Percentiles rank a stretch among this genome's conserved stretches.
These are phyloP conservation scores for Penicillium psychrofluorescens DNA, from an alignment of 495 filamentous ascomycete genomes.

Conservation along the genomic window DNA sequence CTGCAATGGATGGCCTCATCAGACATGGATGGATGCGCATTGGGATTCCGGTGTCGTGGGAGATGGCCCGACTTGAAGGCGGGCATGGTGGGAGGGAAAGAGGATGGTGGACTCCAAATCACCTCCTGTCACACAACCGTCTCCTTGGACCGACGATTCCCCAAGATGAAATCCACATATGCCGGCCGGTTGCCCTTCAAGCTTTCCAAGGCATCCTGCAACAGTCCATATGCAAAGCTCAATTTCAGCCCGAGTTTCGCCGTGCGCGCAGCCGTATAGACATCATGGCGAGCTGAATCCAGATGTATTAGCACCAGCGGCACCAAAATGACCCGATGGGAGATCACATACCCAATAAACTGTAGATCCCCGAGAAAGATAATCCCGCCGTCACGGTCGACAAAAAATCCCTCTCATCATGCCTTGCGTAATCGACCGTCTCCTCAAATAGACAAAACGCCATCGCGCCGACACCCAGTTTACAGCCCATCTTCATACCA, in stretches of 20 bases:
- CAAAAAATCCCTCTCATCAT: conserved; percentile 58
- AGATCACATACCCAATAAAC: conserved; percentile 64
- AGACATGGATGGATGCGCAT: no score
- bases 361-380: conserved; percentile 77
- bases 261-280: conserved; percentile 75
- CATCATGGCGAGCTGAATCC: conserved; percentile 65
- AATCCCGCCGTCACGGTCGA: conserved; percentile 74
- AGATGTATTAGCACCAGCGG: conserved; percentile 7
- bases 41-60: no score
- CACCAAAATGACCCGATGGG: not conserved
- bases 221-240: conserved; percentile 72
- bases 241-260: conserved; percentile 71
- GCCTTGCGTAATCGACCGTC: conserved; percentile 69
- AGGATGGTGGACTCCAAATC: not conserved
- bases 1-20: no score
- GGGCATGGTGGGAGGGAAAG: not conserved
- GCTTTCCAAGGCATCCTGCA: conserved; percentile 63
- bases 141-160: conserved; percentile 19
- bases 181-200: conserved; percentile 60
- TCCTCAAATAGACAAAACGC: conserved; percentile 74
- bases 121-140: conserved; percentile 11
- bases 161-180: conserved; percentile 63
- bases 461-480: conserved; percentile 54
- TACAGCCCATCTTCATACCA: conserved; percentile 68
- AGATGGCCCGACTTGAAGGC: no score